A percentile compares a stretch with the other conserved stretches of the same genome.
Evolutionary conservation across 2,329 filamentous ascomycete species (phyloP).

Genomic region (Cladorrhinum sp.): DNA sequence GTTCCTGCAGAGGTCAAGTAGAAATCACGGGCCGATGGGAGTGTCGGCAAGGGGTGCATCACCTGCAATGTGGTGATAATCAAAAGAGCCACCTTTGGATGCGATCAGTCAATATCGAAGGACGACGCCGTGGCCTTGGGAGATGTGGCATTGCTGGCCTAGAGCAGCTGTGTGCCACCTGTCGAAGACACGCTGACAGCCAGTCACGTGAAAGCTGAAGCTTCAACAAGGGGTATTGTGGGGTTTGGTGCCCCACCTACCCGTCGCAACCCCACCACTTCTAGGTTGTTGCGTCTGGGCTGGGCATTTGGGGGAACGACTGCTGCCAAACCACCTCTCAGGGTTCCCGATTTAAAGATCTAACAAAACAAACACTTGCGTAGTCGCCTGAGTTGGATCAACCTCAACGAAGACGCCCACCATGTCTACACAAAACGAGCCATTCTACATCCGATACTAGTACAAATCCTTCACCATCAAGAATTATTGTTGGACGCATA

Average conservation of each 20-base stretch:
- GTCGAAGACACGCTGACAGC: background rate
- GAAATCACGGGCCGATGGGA: conserved; percentile 21
- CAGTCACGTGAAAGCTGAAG: conserved; percentile 23
- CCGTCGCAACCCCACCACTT: background rate
- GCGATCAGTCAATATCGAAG: conserved; percentile 25
- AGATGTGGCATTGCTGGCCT: conserved; percentile 31
- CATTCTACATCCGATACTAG: conserved; percentile 98
- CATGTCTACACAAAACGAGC: conserved; percentile 70
- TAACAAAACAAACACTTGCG: conserved; percentile 19
- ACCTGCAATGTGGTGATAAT: conserved; percentile 21
- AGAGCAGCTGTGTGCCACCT: conserved; percentile 19
- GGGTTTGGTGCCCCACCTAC: conserved; percentile 25
- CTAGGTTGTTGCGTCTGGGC: background rate
- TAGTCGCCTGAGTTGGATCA: background rate
- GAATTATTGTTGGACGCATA: conserved; percentile 5
- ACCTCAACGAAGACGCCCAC: conserved; percentile 39
- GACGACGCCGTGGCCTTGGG: conserved; percentile 18
- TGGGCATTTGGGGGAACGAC: background rate
- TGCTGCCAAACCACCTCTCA: conserved; percentile 10
- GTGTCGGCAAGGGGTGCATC: conserved; percentile 24
- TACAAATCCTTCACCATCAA: conserved; percentile 45
- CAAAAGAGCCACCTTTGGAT: conserved; percentile 21
- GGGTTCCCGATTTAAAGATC: conserved; percentile 43
- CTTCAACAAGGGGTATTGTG: conserved; percentile 13
- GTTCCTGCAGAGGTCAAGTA: conserved; percentile 11